phyloP scores from a whole-genome alignment of 495 filamentous ascomycete species.

The Amphirosellinia nigrospora region DNA sequence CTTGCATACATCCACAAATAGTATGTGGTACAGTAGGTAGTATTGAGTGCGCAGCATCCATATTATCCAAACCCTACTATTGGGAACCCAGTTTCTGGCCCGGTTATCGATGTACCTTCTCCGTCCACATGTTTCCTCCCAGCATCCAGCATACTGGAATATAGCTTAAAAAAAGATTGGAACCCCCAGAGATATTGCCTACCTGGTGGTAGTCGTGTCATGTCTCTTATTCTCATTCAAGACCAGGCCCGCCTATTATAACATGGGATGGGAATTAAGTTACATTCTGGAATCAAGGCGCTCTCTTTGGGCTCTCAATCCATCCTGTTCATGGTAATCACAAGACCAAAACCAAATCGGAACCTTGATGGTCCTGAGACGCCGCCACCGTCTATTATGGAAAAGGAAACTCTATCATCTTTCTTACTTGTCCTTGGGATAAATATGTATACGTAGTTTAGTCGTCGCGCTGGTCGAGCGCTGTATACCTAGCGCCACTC shows the following conservation, averaged over 20 bases:
- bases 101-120: background rate
- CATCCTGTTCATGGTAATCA: slow-evolving; percentile 16
- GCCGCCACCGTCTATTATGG: slow-evolving; percentile 22
- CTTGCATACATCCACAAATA: background rate
- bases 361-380: slow-evolving; percentile 22
- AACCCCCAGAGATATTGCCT: background rate
- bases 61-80: slow-evolving; percentile 5
- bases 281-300: slow-evolving; percentile 1
- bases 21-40: background rate
- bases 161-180: background rate
- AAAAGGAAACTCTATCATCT: slow-evolving; percentile 24
- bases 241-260: background rate
- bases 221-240: background rate
- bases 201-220: background rate
- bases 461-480: slow-evolving; percentile 51
- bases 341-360: slow-evolving; percentile 5
- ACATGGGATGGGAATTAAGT: slow-evolving; percentile 9
- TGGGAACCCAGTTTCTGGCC: background rate
- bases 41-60: background rate
- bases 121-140: background rate
- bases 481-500: slow-evolving; percentile 46
- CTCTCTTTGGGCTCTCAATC: slow-evolving; percentile 3
- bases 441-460: slow-evolving; percentile 31
- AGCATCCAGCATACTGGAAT: background rate
- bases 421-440: slow-evolving; percentile 1